Conservation (phyloP, 2,329 filamentous ascomycete species). For the Rutstroemia sp. region DNA sequence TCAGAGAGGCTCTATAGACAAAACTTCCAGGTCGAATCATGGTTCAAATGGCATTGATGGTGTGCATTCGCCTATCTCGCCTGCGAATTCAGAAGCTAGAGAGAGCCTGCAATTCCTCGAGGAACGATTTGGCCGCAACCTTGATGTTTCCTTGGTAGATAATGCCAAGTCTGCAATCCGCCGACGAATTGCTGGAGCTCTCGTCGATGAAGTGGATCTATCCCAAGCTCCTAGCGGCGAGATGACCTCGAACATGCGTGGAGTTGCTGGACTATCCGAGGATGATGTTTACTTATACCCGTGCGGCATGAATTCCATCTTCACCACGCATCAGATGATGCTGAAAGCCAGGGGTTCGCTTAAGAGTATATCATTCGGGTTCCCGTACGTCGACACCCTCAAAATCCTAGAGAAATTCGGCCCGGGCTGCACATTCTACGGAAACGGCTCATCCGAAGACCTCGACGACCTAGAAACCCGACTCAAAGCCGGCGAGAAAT, state of each 20-base stretch:
- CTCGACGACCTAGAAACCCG: constrained; percentile 75
- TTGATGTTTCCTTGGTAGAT: constrained; percentile 70
- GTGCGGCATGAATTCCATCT: constrained; percentile 92
- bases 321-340: constrained; percentile 72
- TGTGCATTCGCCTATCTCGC: neutral
- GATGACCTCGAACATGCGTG: constrained; percentile 42
- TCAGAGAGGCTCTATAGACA: constrained; percentile 52
- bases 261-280: constrained; percentile 62
- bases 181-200: constrained; percentile 78
- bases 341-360: constrained; percentile 54
- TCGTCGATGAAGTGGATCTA: constrained; percentile 66
- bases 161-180: constrained; percentile 82
- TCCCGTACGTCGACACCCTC: constrained; percentile 93
- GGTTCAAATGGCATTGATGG: constrained; percentile 8
- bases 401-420: constrained; percentile 95
- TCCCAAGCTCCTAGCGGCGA: constrained; percentile 46
- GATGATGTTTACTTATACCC: constrained; percentile 86
- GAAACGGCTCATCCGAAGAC: constrained; percentile 67
- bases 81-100: constrained; percentile 29
- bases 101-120: constrained; percentile 82
- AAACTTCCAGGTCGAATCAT: constrained; percentile 20
- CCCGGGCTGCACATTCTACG: constrained; percentile 82
- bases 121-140: constrained; percentile 86
- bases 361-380: constrained; percentile 89
- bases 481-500: constrained; percentile 65